Base-by-base conservation (phyloP, 1,139 yeast species). In the Suhomyces taliae region DNA sequence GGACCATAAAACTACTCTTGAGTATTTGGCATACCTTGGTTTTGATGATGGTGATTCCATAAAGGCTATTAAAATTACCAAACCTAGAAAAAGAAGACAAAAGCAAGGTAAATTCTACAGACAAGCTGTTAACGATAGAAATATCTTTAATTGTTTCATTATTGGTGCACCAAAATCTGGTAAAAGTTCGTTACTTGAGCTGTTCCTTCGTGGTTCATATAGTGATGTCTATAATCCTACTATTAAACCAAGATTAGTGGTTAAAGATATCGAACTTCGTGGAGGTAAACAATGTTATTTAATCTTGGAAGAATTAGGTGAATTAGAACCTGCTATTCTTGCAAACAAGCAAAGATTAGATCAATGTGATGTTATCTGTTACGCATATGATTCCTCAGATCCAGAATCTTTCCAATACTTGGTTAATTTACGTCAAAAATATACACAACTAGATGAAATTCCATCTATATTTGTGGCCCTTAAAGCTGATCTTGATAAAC, bases 231-330 rank as follows among this genome's bases (percentile, higher is more conserved):
- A 91, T 61, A 81, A 89, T 4, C 97, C 97, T 0, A 89, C 97
- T 0, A 83, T 89, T 24, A 81, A 81, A 49, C 91, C 96, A 1
- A 74, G 87, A 40, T 76, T 88, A 1, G 95, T 90, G 10, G 97
- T 90, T 1, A 93, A 93, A 61, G 91, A 95, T 59, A 90, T 93
- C n/a, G 99, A 93, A 62, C 70, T 91, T 59, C 83, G 87, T 46
- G 98, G 98, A 2, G 98, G 98, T 1, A 91, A 90, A 61, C 99
- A 93, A 64, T 90, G 96, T 63, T 93, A 93, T 61, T 70, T 93
- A 59, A 90, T 93, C 45, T 65, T 93, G 39, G 96, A 91, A 64
- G 99, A 93, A 58, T 69, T 90, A 33, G 97, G 97, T 0, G 96
- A 88, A 54, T 70, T 87, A 34, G 97, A 90, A 60, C 83, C 87